Evolutionary conservation across 805 yeast species (phyloP), one percentile per base, ranked within the genome.

Genomic region (Hanseniaspora vineae): DNA sequence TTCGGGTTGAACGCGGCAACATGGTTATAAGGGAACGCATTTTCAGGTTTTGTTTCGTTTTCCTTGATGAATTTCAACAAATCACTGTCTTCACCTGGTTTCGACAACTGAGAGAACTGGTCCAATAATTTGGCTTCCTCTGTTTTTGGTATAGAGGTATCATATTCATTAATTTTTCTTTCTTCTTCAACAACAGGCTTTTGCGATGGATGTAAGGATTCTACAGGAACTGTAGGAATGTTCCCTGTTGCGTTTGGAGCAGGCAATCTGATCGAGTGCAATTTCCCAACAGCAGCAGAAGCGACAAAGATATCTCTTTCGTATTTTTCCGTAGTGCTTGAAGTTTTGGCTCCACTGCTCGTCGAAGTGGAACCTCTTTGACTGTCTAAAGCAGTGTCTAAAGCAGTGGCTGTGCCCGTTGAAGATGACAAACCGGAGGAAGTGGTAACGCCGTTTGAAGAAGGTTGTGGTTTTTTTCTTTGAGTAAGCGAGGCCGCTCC

Each of bases 161-260:
- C 67, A n/a, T 42, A 50, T 46, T 50, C 33, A 39, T 62, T 63
- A n/a, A 47, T 50, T 19, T 55, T 52, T 47, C 66, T 57, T 1
- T 60, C 53, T 45, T 62, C 57, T 1, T 59, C 51, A 14, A 59
- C 58, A 2, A 54, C 56, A 8, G 43, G 40, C 35, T 49, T 46
- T 18, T 55, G 55, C 8, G 52, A 50, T 5, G 64, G 61, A 44
- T 56, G 59, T 11, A 61, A 49, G 12, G 53, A 50, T 42, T 63
- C 66, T 44, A 60, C 43, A 9, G 65, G 65, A 3, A 62, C 56
- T 2, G 62, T 51, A 1, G 59, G 62, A n/a, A 61, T 50, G 9
- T 62, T 54, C 3, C 64, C 64, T 18, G 52, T 48, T 0, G 39
- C 40, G 32, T 56, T 60, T 6, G 63, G 61, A 31, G 42, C 46